Evolutionary conservation across 2,329 filamentous ascomycete genomes (phyloP).

Genomic region (Sporothrix euskadiensis): DNA sequence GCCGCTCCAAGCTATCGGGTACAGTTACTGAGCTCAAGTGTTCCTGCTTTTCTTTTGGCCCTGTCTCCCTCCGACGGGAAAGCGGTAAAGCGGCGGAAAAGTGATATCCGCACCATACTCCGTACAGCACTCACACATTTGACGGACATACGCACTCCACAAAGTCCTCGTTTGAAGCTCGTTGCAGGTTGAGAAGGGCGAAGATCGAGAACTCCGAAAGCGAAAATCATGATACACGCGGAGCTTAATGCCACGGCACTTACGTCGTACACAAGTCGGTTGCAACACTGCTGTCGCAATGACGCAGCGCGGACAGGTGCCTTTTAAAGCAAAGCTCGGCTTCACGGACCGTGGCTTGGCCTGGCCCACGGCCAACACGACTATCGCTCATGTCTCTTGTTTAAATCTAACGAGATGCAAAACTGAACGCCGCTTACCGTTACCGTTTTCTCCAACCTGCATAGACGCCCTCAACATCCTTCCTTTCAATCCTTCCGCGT

Average conservation of each 20-base stretch:
- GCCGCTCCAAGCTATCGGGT: constrained; percentile 16
- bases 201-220: neutral
- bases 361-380: neutral
- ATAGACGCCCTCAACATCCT: neutral
- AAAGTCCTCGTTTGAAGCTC: neutral
- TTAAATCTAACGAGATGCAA: neutral
- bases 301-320: neutral
- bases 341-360: neutral
- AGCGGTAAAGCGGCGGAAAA: neutral
- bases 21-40: neutral
- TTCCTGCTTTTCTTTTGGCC: neutral
- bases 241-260: neutral
- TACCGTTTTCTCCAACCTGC: neutral
- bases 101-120: neutral
- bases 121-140: neutral
- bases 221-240: neutral
- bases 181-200: neutral
- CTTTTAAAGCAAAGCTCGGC: neutral
- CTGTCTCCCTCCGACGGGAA: neutral
- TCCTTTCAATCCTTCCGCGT: neutral
- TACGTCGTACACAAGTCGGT: neutral
- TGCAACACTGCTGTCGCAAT: constrained; percentile 7
- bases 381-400: neutral
- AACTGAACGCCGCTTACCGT: neutral
- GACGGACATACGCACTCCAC: neutral